phyloP scores from a whole-genome alignment of 768 basidiomycete genomes.

The Pleurotus salmoneostramineus region DNA sequence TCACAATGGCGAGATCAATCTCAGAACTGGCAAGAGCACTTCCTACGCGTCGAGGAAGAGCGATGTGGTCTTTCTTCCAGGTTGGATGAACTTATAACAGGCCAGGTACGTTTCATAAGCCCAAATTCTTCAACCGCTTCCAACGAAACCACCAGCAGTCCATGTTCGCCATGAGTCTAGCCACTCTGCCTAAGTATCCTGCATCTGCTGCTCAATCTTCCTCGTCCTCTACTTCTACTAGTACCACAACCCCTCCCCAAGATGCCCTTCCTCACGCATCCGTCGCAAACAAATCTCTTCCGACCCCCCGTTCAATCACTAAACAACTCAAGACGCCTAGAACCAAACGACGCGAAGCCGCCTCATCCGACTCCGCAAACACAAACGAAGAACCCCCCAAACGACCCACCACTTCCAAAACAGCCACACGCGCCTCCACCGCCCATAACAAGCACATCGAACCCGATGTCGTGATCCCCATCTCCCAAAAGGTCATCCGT shows the following conservation, averaged over 20 bases:
- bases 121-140: not conserved
- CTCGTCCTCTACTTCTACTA: not conserved
- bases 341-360: not conserved
- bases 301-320: not conserved
- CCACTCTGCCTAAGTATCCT: not conserved
- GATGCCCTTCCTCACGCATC: conserved; percentile 11
- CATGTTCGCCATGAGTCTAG: not conserved
- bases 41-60: conserved; percentile 69
- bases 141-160: not conserved
- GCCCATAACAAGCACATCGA: conserved; percentile 2
- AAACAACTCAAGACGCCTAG: not conserved
- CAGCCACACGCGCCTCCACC: not conserved
- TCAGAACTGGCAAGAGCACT: conserved; percentile 78
- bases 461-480: conserved; percentile 11
- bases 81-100: conserved; percentile 55
- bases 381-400: not conserved
- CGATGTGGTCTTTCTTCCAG: conserved; percentile 53
- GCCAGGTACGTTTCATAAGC: conserved; percentile 34
- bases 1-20: conserved; percentile 76
- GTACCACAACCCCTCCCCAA: conserved; percentile 9
- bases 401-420: conserved; percentile 5
- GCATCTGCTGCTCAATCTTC: not conserved
- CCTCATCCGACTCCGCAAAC: not conserved
- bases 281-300: not conserved
- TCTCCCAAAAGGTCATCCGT: conserved; percentile 42